Base-by-base conservation (phyloP, 306 rosid species). In the Potentilla sterilis region DNA sequence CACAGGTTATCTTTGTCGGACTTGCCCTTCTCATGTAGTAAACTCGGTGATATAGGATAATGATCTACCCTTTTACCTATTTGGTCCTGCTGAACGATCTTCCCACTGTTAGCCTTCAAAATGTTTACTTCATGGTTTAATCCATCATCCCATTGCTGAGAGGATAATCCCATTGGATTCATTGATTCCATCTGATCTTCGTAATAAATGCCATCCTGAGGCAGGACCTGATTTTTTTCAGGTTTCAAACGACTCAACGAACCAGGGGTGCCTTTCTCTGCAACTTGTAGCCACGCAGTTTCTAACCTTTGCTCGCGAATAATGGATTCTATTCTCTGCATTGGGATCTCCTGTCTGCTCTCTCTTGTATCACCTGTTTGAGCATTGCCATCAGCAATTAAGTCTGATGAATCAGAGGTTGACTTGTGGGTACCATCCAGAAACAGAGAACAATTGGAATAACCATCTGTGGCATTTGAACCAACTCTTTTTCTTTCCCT, bases 261-360 rank as follows among this genome's bases (percentile, higher is more conserved):
- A 80, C 97, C 92, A 16, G 98, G 97, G 47, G 97, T 92, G 73
- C 99, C 97, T 77, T 89, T 95, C 77, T 89, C 99, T 63, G 83
- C 90, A 10, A 92, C 89, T 84, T 90, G 97, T 74, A 92, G 81
- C 99, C 97, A 95, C 6, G 99, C 99, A 70, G 92, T 95, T 86
- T 95, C 99, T 79, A 95, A 85, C 83, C 92, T 89, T 78, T 95
- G 97, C 78, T 95, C 99, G 2, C 92, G 96, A 73, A 95, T 89
- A 81, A 92, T 92, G 83, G 97, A 92, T 76, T 92, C 99, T 78
- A 95, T 88, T 86, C 97, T 89, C 78, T 88, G 97, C 87, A 88
- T 86, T 62, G 99, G 99, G 66, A 92, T 82, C 80, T 89, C 92
- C 70, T 75, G 89, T 79, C 66, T 84, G 73, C 70, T 80, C 76